phyloP scores from a whole-genome alignment of 805 yeast species.

The Zygotorulaspora danielsina region DNA sequence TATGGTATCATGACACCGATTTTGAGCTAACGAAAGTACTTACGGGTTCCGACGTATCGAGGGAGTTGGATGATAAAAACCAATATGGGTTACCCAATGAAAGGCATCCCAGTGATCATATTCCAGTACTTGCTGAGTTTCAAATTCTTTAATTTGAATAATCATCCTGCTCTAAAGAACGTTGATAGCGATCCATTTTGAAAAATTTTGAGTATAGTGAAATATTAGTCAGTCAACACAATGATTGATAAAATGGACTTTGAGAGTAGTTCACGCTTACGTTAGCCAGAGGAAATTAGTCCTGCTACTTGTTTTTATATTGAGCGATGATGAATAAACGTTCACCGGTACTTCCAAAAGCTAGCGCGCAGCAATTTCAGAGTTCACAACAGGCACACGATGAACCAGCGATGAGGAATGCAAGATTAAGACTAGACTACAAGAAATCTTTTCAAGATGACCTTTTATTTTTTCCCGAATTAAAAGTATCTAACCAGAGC shows the following conservation, averaged over 20 bases:
- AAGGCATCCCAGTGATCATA: constrained; percentile 56
- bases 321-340: not conserved
- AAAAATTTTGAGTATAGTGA: constrained; percentile 14
- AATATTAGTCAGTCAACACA: too few species aligned
- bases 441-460: constrained; percentile 32
- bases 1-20: constrained; percentile 46
- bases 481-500: constrained; percentile 2
- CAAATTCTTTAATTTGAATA: constrained; percentile 22
- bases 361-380: constrained; percentile 2
- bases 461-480: constrained; percentile 28
- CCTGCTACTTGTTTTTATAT: too few species aligned
- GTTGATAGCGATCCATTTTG: constrained; percentile 13
- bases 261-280: too few species aligned
- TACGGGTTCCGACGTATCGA: constrained; percentile 41
- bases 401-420: constrained; percentile 26
- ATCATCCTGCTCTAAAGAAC: not conserved
- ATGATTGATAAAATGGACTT: too few species aligned
- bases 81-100: constrained; percentile 50
- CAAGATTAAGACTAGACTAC: constrained; percentile 26
- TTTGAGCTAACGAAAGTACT: constrained; percentile 43
- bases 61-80: constrained; percentile 20
- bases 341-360: not conserved
- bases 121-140: constrained; percentile 41
- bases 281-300: too few species aligned
- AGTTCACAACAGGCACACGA: constrained; percentile 10